Percentiles rank a stretch among this genome's conserved stretches.
Evolutionary conservation across 2,329 filamentous ascomycete genomes (phyloP).

Genomic region (Aspergillus alliaceus): DNA sequence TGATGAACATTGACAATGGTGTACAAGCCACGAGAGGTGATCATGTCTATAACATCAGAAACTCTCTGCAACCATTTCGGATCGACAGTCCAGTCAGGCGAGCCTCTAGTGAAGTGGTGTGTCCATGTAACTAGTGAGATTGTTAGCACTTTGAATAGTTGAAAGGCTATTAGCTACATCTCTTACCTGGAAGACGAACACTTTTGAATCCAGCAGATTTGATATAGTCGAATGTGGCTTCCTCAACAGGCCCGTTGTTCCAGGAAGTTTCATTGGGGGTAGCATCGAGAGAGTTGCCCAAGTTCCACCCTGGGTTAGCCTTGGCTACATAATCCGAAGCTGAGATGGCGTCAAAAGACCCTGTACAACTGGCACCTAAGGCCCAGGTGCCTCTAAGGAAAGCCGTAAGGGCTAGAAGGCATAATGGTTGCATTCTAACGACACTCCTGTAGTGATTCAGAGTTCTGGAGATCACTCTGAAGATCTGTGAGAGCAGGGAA

Average conservation of each 20-base stretch:
- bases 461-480: neutral
- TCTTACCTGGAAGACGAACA: constrained; percentile 52
- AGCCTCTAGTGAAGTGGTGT: constrained; percentile 53
- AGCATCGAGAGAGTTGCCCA: constrained; percentile 62
- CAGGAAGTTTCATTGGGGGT: constrained; percentile 57
- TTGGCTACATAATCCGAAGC: constrained; percentile 49
- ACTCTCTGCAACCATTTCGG: constrained; percentile 58
- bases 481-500: neutral
- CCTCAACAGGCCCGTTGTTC: constrained; percentile 56
- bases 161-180: neutral
- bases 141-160: constrained; percentile 2
- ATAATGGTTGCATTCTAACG: constrained; percentile 12
- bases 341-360: constrained; percentile 47
- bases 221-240: constrained; percentile 52
- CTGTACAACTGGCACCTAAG: constrained; percentile 34
- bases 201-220: constrained; percentile 58
- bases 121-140: constrained; percentile 53
- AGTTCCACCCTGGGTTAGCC: constrained; percentile 60
- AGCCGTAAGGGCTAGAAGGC: constrained; percentile 10
- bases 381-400: constrained; percentile 11
- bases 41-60: constrained; percentile 58
- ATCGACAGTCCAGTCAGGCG: constrained; percentile 57
- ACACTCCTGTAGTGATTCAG: neutral
- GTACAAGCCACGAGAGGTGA: constrained; percentile 52
- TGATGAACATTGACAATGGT: constrained; percentile 61